Evolutionary conservation across 1,284 basidiomycete species (phyloP).

Genomic region (Meira miltonrushii): DNA sequence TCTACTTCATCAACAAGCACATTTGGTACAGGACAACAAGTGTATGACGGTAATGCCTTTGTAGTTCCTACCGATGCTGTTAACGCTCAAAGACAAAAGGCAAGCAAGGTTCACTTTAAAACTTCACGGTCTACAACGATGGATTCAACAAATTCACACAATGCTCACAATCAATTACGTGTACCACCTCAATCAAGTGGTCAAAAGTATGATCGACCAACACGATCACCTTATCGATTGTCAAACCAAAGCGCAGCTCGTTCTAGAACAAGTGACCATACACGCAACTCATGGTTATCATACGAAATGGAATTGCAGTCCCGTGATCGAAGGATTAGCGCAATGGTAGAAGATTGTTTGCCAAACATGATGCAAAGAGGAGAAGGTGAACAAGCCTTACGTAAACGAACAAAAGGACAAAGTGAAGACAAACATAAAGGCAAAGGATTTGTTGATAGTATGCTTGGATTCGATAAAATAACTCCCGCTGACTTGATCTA

Average conservation of each 20-base stretch:
- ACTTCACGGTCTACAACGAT: neutral
- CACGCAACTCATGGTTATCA: neutral
- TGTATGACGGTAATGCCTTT: too few species aligned
- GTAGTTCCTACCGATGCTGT: too few species aligned
- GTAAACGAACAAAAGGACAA: neutral
- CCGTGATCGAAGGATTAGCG: constrained; percentile 5
- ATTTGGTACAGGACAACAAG: too few species aligned
- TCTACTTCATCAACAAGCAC: too few species aligned
- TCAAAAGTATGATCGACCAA: neutral
- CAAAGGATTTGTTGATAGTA: constrained; percentile 4
- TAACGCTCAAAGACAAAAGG: neutral
- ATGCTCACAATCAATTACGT: neutral
- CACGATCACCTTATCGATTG: neutral
- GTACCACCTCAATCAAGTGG: neutral
- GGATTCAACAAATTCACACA: neutral
- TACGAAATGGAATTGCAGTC: neutral
- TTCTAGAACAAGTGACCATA: neutral
- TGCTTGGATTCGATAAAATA: constrained; percentile 5
- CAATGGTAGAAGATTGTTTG: constrained; percentile 3
- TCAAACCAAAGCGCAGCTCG: too few species aligned
- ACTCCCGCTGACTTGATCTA: constrained; percentile 1
- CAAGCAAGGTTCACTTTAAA: neutral
- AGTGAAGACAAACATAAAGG: neutral
- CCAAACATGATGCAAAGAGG: neutral
- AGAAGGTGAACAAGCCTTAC: neutral